Base-by-base conservation (phyloP, 768 basidiomycete genomes). In the Calocybe gangraenosa region DNA sequence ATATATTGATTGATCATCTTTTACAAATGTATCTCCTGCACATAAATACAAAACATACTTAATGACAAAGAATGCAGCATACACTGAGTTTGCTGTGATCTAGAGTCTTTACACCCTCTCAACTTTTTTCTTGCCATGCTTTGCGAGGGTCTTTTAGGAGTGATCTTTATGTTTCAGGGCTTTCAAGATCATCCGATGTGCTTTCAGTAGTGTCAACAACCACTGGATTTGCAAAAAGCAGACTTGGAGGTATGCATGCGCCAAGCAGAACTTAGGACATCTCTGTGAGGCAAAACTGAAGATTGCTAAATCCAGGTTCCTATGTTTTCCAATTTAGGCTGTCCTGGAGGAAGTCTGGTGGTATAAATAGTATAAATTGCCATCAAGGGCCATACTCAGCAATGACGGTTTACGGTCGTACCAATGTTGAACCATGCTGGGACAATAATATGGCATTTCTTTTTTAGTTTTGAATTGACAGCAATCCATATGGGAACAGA, bases 401-500 rank as follows among this genome's bases (percentile, higher is more conserved):
- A 34, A 30, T 19, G 15, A 18, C n/a, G 7, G 40, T 9, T n/a
- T 7, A 23, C 15, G 10, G 28, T 67, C 87, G 49, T 51, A 94
- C 92, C 92, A 33, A 88, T 78, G 51, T 71, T 80, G 21, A 99
- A 70, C 96, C 96, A 99, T 22, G 77, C 74, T 2, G 96, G 96
- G 1, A 91, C 75, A 11, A 97, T 74, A 40, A 99, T 92, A 54
- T 90, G 83, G 50, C 95, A 97, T 65, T 93, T 94, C 62, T 89
- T 87, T 73, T 97, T 96, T 58, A 84, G 62, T 67, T 99, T 99
- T 39, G 98, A 70, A 58, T 95, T 92, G 2, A 89, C 70, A 0
- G 95, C 96, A 73, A 99, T 84, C 96, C 96, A 99, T 3, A 98
- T 69, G 1, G 96, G 96, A 15, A 98, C 81, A 53, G 76, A 46